Percentiles rank a stretch among this genome's conserved stretches.
Evolutionary conservation across 495 filamentous ascomycete genomes (phyloP).

Genomic region (Jackrogersella multiformis): DNA sequence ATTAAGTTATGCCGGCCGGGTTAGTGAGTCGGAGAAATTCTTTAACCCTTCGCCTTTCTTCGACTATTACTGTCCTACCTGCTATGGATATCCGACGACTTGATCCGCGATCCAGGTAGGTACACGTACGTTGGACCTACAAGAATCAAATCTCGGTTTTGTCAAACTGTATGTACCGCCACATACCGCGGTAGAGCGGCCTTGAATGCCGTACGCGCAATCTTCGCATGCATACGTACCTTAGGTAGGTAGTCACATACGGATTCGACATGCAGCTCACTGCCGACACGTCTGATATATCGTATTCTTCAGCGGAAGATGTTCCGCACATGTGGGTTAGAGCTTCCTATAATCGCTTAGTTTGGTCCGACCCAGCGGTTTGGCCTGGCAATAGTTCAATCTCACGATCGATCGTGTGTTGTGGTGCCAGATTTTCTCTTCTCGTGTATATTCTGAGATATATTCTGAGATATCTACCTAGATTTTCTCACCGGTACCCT

Average conservation of each 20-base stretch:
- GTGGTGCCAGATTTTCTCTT: too few species aligned
- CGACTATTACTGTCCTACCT: neutral
- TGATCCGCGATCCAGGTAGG: neutral
- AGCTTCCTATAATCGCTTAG: neutral
- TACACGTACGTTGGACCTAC: neutral
- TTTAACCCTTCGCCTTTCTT: slow-evolving; percentile 16
- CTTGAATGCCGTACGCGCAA: neutral
- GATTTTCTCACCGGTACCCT: neutral
- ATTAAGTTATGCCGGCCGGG: slow-evolving; percentile 22
- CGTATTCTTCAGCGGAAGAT: neutral
- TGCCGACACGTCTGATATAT: neutral
- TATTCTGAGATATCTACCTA: neutral
- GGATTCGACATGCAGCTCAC: neutral
- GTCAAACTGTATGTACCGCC: neutral
- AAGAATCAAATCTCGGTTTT: too few species aligned
- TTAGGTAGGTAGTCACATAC: neutral
- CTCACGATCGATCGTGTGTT: too few species aligned
- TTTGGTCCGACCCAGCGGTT: neutral
- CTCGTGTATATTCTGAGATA: too few species aligned
- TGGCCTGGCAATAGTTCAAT: neutral
- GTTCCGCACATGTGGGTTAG: neutral
- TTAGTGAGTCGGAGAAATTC: slow-evolving; percentile 25
- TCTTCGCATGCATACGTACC: too few species aligned
- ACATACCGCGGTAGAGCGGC: neutral
- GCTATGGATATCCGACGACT: neutral